phyloP scores from a whole-genome alignment of 768 basidiomycete species.

The Mycena filopes region DNA sequence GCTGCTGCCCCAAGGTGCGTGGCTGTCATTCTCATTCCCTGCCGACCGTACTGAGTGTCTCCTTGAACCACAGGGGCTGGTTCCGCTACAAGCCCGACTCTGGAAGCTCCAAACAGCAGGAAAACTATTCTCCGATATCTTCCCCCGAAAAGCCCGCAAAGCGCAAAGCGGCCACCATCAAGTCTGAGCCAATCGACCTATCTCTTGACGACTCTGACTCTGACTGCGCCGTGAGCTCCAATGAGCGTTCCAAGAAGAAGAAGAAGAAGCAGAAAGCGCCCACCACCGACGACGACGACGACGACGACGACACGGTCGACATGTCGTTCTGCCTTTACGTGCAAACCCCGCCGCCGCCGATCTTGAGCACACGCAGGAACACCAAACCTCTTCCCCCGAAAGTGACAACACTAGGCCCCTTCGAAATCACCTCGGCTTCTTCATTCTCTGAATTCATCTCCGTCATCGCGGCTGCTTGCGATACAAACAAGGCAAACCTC shows the following conservation, averaged over 20 bases:
- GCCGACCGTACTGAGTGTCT: too few relatives aligned
- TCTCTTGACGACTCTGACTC: neutral
- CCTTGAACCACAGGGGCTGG: too few relatives aligned
- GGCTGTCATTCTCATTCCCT: too few relatives aligned
- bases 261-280: neutral
- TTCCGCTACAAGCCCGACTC: neutral
- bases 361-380: neutral
- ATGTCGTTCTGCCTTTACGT: neutral
- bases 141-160: neutral
- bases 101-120: neutral
- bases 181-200: neutral
- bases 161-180: neutral
- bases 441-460: neutral
- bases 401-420: neutral
- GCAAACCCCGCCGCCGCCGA: neutral
- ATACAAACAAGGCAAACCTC: neutral
- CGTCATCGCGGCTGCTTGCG: neutral
- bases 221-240: neutral
- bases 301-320: neutral
- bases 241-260: neutral
- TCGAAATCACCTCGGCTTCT: neutral
- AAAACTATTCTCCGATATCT: neutral
- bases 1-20: too few relatives aligned
- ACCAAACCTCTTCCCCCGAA: neutral
- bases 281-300: neutral